Percentiles rank a stretch among this genome's conserved stretches.
These are phyloP conservation scores for Gleditsia sinensis DNA, from an alignment of 306 rosid genomes.

Conservation along the genomic window DNA sequence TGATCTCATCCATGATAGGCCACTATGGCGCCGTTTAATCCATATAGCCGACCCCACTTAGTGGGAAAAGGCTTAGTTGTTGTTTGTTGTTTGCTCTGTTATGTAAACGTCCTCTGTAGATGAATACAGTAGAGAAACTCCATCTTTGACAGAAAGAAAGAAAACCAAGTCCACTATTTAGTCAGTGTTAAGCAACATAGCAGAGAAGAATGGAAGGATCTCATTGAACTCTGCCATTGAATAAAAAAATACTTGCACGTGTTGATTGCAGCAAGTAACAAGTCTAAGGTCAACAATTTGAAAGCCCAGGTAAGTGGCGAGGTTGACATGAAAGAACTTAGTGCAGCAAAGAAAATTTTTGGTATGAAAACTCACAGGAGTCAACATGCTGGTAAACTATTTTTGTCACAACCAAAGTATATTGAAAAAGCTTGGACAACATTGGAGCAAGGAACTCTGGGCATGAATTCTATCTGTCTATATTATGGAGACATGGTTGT, in stretches of 20 bases:
- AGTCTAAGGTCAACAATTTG: neutral
- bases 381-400: neutral
- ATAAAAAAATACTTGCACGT: neutral
- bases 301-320: neutral
- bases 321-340: neutral
- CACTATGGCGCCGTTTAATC: too few relatives aligned
- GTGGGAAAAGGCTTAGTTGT: too few relatives aligned
- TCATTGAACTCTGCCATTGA: neutral
- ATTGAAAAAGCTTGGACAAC: neutral
- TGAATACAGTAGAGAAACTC: neutral
- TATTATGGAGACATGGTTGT: neutral
- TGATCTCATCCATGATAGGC: too few relatives aligned
- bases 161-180: slow-evolving; percentile 1
- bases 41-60: too few relatives aligned
- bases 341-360: neutral
- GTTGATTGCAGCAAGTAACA: neutral
- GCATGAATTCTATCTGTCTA: neutral
- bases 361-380: neutral
- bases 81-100: too few relatives aligned
- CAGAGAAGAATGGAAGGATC: neutral
- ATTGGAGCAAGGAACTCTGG: neutral
- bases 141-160: neutral
- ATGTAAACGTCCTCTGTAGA: neutral
- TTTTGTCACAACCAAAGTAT: neutral
- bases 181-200: slow-evolving; percentile 3